Conservation (phyloP, 345 rosid genomes). For the Salix viminalis region DNA sequence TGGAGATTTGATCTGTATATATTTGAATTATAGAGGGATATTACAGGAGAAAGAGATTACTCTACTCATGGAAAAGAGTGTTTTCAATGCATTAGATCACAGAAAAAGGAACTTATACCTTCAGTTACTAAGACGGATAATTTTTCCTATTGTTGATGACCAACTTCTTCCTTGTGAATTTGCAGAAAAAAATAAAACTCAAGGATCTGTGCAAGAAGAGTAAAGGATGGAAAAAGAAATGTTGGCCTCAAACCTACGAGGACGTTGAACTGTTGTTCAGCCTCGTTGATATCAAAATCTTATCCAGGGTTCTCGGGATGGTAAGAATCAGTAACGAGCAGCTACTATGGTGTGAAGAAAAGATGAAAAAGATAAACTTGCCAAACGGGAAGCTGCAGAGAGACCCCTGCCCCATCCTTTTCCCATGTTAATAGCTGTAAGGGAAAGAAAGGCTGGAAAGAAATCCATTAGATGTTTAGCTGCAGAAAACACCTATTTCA, state of each 20-base stretch:
- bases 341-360: constrained; percentile 89
- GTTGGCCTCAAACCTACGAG: constrained; percentile 67
- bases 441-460: neutral
- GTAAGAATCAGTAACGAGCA: constrained; percentile 66
- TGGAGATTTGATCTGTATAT: too few relatives aligned
- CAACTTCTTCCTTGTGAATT: neutral
- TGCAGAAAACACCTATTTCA: neutral
- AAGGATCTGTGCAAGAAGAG: constrained; percentile 67
- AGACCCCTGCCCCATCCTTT: constrained; percentile 75
- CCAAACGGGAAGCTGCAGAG: constrained; percentile 58
- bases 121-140: neutral
- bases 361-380: constrained; percentile 74
- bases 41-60: too few relatives aligned
- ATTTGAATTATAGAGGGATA: too few relatives aligned
- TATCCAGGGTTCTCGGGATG: constrained; percentile 70
- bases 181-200: constrained; percentile 65
- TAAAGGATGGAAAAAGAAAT: constrained; percentile 72
- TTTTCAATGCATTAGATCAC: too few relatives aligned
- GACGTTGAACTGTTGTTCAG: constrained; percentile 67
- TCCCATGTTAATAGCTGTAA: constrained; percentile 47
- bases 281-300: constrained; percentile 59
- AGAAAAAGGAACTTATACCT: too few relatives aligned
- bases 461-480: neutral
- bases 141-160: neutral
- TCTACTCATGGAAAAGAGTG: too few relatives aligned